Percentiles rank a stretch among this genome's conserved stretches.
phyloP scores from a whole-genome alignment of 164 flowering plant species.

The Vitis cinerea region DNA sequence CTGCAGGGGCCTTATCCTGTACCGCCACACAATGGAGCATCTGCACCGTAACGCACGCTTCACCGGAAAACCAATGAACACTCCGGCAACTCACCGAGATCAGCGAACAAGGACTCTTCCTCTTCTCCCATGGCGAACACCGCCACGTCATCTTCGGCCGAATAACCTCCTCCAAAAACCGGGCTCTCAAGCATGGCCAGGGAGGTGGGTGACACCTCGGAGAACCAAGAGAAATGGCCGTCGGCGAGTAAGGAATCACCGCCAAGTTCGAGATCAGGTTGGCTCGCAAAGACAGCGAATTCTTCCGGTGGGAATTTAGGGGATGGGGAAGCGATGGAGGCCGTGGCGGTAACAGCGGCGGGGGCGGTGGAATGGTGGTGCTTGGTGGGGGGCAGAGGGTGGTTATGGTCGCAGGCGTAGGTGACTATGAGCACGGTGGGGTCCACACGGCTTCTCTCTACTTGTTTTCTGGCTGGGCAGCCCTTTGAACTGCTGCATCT shows the following conservation, averaged over 20 bases:
- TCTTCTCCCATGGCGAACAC: conserved; percentile 25
- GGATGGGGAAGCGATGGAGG: not conserved
- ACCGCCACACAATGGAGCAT: not conserved
- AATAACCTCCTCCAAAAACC: conserved; percentile 7
- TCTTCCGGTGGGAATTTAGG: conserved; percentile 10
- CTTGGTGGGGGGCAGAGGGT: conserved; percentile 19
- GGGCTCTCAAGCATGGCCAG: conserved; percentile 19
- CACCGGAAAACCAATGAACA: conserved; percentile 37
- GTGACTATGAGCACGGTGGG: conserved; percentile 29
- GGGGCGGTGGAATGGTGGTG: conserved; percentile 19
- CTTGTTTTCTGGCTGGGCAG: conserved; percentile 37
- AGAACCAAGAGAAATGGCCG: conserved; percentile 31
- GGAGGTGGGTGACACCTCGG: conserved; percentile 21
- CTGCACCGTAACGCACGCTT: not conserved
- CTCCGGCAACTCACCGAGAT: conserved; percentile 51
- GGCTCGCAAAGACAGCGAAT: conserved; percentile 4
- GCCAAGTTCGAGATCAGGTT: conserved; percentile 17
- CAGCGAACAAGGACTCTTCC: conserved; percentile 43
- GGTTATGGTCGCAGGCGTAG: conserved; percentile 34
- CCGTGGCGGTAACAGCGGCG: not conserved
- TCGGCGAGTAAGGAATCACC: conserved; percentile 5
- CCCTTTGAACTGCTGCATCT: conserved; percentile 37
- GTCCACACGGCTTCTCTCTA: conserved; percentile 34
- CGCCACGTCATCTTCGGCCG: conserved; percentile 18
- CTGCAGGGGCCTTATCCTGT: not conserved